Base-by-base conservation (phyloP, 176 grass and related monocot species). In the Rhynchospora tenuis region DNA sequence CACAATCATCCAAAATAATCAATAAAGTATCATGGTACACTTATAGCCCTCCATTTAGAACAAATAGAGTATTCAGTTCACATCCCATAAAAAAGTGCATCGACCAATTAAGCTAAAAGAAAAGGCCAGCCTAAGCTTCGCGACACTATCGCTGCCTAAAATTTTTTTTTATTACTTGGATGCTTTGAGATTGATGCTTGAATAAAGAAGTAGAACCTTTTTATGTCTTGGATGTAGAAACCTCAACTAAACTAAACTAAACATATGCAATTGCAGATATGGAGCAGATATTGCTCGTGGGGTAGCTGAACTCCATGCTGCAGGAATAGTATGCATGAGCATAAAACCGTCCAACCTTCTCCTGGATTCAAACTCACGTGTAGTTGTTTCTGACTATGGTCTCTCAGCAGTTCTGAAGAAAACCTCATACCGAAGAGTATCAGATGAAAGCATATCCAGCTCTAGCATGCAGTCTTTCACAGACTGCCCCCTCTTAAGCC, bases 291-390 rank as follows among this genome's bases (percentile, higher is more conserved):
- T 99, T 90, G 89, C 97, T 38, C 93, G 97, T 93, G 97, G 97
- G 71, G 93, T 95, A 55, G 89, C 86, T 81, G 97, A 99, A 84
- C 89, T 99, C 79, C 97, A 99, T 90, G 89, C 93, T 71, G 93
- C 93, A 1, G 93, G 97, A 73, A 96, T 99, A 90, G 97, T 99
- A 86, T 99, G 97, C 85, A 96, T 99, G 97, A 99, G 89, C 85
- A 90, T 99, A 89, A 99, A 99, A 80, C 97, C 97, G 20, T 99
- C 97, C 59, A 99, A 99, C 80, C 90, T 99, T 86, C 93, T 99
- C 80, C 89, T 99, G 69, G 93, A 99, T 89, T 64, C 86, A 65
- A 84, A 90, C 73, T 84, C 84, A 23, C 88, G 83, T 48, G 97
- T 89, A 60, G 88, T 93, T 3, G 93, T 99, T 85, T 93, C 97